Conservation (phyloP, 441 rosid species). For the Gossypium gossypioides region DNA sequence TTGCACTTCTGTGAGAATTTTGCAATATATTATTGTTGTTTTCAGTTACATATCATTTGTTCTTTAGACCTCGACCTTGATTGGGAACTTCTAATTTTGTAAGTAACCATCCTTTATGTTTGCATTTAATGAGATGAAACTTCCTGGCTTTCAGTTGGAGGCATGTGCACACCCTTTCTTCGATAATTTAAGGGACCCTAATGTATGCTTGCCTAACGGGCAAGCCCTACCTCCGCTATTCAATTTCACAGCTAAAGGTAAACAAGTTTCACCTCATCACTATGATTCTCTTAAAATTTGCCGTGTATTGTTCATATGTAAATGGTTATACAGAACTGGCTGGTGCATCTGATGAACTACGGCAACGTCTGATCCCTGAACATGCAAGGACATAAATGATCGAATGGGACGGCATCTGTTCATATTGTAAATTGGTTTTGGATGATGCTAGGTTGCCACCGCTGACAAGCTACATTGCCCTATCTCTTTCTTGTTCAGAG, state of each 20-base stretch:
- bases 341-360: slow-evolving; percentile 62
- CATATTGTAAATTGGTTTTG: slow-evolving; percentile 16
- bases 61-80: not conserved
- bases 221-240: slow-evolving; percentile 61
- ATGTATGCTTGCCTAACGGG: slow-evolving; percentile 57
- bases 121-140: slow-evolving; percentile 9
- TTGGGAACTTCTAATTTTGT: not conserved
- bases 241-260: slow-evolving; percentile 65
- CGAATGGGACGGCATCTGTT: not conserved
- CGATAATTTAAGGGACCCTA: slow-evolving; percentile 57
- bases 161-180: slow-evolving; percentile 81
- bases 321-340: slow-evolving; percentile 54
- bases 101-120: not conserved
- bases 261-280: not conserved
- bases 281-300: not conserved
- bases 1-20: slow-evolving; percentile 57
- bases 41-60: not conserved
- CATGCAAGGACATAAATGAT: slow-evolving; percentile 29
- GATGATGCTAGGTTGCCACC: slow-evolving; percentile 13
- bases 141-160: slow-evolving; percentile 44
- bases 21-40: not conserved
- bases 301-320: slow-evolving; percentile 6
- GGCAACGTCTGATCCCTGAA: slow-evolving; percentile 35
- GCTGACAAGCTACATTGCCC: slow-evolving; percentile 4
- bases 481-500: not conserved